Evolutionary conservation across 1,139 yeast genomes (phyloP).

Genomic region (Scheffersomyces cryptocercus): DNA sequence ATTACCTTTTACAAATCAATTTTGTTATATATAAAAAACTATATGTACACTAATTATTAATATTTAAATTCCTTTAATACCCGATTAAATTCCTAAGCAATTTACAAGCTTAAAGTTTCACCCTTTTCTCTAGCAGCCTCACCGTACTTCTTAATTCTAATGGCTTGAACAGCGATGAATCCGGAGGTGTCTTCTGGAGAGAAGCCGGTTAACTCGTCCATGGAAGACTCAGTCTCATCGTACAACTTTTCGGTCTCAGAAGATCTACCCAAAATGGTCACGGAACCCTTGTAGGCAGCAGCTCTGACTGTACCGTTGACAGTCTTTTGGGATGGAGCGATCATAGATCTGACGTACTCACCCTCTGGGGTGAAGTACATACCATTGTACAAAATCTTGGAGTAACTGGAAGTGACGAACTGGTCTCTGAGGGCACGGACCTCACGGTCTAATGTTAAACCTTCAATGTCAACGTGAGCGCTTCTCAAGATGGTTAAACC

Average conservation of each 20-base stretch:
- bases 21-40: background rate
- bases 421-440: conserved; percentile 96
- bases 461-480: conserved; percentile 95
- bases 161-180: conserved; percentile 96
- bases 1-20: background rate
- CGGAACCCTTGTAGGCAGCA: conserved; percentile 87
- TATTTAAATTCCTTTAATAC: background rate
- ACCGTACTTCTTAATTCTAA: conserved; percentile 97
- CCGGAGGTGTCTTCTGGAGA: conserved; percentile 97
- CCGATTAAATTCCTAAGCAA: conserved; percentile 1
- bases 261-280: conserved; percentile 86
- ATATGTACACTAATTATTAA: conserved; percentile 1
- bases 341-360: conserved; percentile 91
- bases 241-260: conserved; percentile 93
- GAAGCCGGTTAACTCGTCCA: conserved; percentile 98
- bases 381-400: conserved; percentile 92
- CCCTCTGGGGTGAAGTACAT: conserved; percentile 98
- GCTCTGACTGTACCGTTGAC: conserved; percentile 97
- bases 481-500: conserved; percentile 92
- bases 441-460: conserved; percentile 94
- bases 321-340: conserved; percentile 88
- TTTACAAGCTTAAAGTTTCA: conserved; percentile 46
- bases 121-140: conserved; percentile 87
- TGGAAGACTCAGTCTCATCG: conserved; percentile 96
- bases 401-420: conserved; percentile 90